Evolutionary conservation across 177 flowering plant species (phyloP).

Genomic region (Vitis hybrid): DNA sequence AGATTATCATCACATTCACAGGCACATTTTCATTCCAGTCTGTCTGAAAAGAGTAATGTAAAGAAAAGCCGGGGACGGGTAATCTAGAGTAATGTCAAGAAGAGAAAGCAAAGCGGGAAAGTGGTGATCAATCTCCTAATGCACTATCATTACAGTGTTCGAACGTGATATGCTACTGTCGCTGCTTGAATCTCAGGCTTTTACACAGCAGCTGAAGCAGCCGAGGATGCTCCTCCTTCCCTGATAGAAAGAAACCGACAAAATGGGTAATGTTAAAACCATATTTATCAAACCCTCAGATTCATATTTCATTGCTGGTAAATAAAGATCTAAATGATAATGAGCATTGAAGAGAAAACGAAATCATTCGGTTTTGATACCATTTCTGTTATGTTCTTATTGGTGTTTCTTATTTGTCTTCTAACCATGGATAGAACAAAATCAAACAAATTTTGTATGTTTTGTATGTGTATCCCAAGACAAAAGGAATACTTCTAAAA

Average conservation of each 20-base stretch:
- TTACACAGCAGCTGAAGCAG: constrained; percentile 74
- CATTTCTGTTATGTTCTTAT: background rate
- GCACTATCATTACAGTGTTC: background rate
- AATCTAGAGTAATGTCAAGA: too few species aligned
- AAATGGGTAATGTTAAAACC: background rate
- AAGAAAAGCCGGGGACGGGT: background rate
- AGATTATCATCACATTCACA: background rate
- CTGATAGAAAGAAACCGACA: constrained; percentile 30
- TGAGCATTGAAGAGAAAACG: too few species aligned
- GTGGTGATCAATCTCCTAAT: background rate
- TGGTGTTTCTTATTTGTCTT: too few species aligned
- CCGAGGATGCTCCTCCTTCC: constrained; percentile 53
- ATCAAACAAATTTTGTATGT: too few species aligned
- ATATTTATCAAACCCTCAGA: background rate
- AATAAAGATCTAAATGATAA: too few species aligned
- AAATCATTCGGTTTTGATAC: too few species aligned
- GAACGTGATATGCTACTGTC: background rate
- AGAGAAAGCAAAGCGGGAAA: background rate
- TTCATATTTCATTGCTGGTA: too few species aligned
- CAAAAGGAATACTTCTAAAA: background rate
- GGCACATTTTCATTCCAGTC: background rate
- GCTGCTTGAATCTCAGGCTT: constrained; percentile 31
- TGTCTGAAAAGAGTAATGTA: background rate
- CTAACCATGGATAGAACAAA: background rate
- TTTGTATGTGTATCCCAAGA: too few species aligned